Percentiles rank a stretch among this genome's conserved stretches.
Conservation (phyloP, 331 rosid genomes). For the Malus hybrid region DNA sequence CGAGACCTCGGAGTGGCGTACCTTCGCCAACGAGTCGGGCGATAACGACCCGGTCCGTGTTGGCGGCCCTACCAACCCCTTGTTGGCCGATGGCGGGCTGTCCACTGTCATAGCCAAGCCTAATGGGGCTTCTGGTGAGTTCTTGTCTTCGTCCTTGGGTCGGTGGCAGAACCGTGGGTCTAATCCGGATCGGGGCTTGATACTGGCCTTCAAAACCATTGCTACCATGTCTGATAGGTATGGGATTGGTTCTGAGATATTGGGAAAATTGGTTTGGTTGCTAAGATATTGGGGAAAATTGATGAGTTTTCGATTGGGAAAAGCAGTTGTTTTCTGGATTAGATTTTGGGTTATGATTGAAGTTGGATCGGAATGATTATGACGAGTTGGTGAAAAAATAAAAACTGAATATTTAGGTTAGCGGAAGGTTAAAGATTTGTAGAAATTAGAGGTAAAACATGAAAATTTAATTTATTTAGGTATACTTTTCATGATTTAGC, state of each 20-base stretch:
- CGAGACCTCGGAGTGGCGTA: conserved; percentile 93
- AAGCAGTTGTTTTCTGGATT: not conserved
- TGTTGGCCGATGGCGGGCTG: conserved; percentile 76
- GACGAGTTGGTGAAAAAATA: no score
- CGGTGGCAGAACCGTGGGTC: conserved; percentile 99
- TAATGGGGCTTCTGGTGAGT: conserved; percentile 70
- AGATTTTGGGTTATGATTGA: not conserved
- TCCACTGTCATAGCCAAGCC: conserved; percentile 89
- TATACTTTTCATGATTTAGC: not conserved
- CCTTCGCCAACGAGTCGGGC: conserved; percentile 89
- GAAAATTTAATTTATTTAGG: not conserved
- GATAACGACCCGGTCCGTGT: conserved; percentile 97
- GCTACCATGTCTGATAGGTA: conserved; percentile 92
- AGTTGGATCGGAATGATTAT: not conserved
- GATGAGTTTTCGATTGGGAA: no score
- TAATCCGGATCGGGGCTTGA: conserved; percentile 88
- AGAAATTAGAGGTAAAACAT: not conserved
- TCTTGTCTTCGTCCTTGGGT: conserved; percentile 76
- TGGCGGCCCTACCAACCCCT: conserved; percentile 86
- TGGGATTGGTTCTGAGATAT: not conserved
- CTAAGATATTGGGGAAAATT: not conserved
- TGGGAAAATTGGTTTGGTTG: not conserved
- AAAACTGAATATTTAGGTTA: no score
- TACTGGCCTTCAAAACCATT: conserved; percentile 77
- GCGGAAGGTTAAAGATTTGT: not conserved